A percentile compares a stretch with the other conserved stretches of the same genome.
Evolutionary conservation across 2,329 filamentous ascomycete genomes (phyloP).

Genomic region (Fusarium sp.): DNA sequence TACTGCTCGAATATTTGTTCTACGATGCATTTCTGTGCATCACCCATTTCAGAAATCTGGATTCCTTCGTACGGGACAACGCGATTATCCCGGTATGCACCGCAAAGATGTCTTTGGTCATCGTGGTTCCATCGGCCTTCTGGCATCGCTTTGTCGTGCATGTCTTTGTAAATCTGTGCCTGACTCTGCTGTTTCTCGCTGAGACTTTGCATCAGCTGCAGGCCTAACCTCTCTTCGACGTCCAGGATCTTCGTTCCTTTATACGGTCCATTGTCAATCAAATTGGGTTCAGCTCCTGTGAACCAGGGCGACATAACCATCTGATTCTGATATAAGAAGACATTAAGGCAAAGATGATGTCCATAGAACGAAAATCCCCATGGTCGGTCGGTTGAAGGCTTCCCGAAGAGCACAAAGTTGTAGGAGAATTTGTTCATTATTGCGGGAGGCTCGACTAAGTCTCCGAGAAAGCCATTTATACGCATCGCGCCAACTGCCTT

Average conservation of each 20-base stretch:
- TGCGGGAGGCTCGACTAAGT: slow-evolving; percentile 69
- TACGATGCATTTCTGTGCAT: not conserved
- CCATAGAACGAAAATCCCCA: slow-evolving; percentile 84
- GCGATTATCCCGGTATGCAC: slow-evolving; percentile 82
- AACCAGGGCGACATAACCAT: slow-evolving; percentile 81
- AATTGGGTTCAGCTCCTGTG: slow-evolving; percentile 82
- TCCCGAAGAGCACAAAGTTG: slow-evolving; percentile 80
- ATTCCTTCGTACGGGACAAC: slow-evolving; percentile 80
- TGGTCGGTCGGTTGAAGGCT: slow-evolving; percentile 65
- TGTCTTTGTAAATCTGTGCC: slow-evolving; percentile 44
- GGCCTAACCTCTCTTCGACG: slow-evolving; percentile 69
- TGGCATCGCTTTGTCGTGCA: slow-evolving; percentile 70
- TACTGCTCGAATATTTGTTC: slow-evolving; percentile 60
- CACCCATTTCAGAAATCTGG: slow-evolving; percentile 56
- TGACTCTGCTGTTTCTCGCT: slow-evolving; percentile 60
- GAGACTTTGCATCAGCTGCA: slow-evolving; percentile 77
- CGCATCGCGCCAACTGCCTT: slow-evolving; percentile 79
- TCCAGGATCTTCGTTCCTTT: slow-evolving; percentile 74
- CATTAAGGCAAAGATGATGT: slow-evolving; percentile 80
- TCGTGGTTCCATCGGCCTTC: slow-evolving; percentile 81
- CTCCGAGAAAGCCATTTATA: slow-evolving; percentile 80
- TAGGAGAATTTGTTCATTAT: slow-evolving; percentile 82
- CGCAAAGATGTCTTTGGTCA: slow-evolving; percentile 82
- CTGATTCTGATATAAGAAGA: slow-evolving; percentile 74
- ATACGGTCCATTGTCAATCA: slow-evolving; percentile 74